Base-by-base conservation (phyloP, 805 yeast genomes). In the Helenozyma baotianmanensis region DNA sequence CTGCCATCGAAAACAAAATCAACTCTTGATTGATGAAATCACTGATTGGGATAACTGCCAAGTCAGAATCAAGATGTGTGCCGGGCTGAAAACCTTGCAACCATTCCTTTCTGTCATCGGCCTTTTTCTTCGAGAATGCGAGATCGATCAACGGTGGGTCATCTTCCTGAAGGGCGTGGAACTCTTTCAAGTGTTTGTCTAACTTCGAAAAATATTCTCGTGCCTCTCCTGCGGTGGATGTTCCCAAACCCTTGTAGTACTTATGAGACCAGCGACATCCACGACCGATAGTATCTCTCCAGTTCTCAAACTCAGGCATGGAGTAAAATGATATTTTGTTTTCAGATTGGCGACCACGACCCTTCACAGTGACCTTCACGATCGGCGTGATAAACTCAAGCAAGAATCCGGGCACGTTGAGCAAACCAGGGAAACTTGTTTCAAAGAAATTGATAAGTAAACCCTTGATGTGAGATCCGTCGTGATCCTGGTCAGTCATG, bases 401-500 rank as follows among this genome's bases (percentile, higher is more conserved):
- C 46, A 92, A 67, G 51, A 92, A 92, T 0, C 95, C 97, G 1
- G 97, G 96, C 31, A 90, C 74, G 38, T 82, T 83, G 19, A 92
- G 66, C 44, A 92, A 64, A 2, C 97, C 98, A 1, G 97, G 97
- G 65, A 92, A 92, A 21, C 95, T 82, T 4, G 90, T 75, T 58
- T 90, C 97, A 38, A 92, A 64, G 52, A 92, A 92, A 57, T 92
- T 92, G 51, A 92, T 92, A 37, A 92, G 76, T 45, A 92, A 72
- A 44, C 98, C 98, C 56, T 92, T 92, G 57, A 92, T 92, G 67
- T 92, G 98, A 12, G 95, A 83, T 40, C 98, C 98, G 72, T 92
- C 98, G 49, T 89, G 95, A 86, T 92, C 98, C 64, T 92, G 98
- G 82, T 92, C 98, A 6, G 98, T 88, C 97, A 92, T 92, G 55